Evolutionary conservation across 2,329 filamentous ascomycete genomes (phyloP).

Genomic region (Paecilomyces sp.): DNA sequence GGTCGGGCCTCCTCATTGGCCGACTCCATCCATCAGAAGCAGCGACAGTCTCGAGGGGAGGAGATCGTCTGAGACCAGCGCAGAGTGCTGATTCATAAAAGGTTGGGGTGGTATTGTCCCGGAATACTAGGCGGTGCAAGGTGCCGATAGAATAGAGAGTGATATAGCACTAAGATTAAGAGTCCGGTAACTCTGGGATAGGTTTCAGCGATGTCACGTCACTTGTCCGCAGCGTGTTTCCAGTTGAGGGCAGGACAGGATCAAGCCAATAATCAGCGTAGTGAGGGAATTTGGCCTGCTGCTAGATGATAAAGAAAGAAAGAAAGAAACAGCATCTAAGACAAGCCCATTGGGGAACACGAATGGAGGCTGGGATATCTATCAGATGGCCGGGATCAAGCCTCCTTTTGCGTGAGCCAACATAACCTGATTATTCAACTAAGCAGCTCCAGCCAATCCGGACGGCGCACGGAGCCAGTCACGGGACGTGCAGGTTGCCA

Average conservation of each 20-base stretch:
- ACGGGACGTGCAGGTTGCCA: neutral
- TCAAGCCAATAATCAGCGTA: neutral
- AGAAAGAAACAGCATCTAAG: neutral
- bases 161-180: neutral
- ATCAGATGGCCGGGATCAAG: neutral
- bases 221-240: neutral
- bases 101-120: neutral
- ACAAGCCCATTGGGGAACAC: neutral
- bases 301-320: neutral
- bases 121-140: neutral
- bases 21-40: conserved; percentile 35
- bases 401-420: neutral
- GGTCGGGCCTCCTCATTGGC: conserved; percentile 29
- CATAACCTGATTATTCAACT: no score
- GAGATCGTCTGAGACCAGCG: neutral
- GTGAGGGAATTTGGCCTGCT: neutral
- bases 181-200: neutral
- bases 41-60: neutral
- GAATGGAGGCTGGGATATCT: neutral
- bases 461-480: neutral
- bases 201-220: neutral
- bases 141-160: neutral
- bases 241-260: neutral
- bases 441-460: neutral
- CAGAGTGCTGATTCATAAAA: neutral